Evolutionary conservation across 2,329 filamentous ascomycete species (phyloP).

Genomic region (Hypoxylon sp.): DNA sequence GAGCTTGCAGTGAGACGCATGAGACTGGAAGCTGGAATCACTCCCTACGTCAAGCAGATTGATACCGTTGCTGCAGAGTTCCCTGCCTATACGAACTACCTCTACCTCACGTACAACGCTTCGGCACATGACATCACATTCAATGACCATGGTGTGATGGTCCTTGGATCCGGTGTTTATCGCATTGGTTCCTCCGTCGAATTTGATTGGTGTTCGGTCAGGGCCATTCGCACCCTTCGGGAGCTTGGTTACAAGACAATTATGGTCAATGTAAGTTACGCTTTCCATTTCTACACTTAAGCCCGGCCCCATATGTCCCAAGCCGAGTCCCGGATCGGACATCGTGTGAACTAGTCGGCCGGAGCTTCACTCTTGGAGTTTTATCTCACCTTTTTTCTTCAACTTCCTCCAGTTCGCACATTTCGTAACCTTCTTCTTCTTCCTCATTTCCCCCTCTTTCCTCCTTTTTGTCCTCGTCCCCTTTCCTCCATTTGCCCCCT

Average conservation of each 20-base stretch:
- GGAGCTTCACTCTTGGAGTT: no score
- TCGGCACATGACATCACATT: constrained; percentile 87
- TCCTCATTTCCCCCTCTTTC: no score
- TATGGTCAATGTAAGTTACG: constrained; percentile 68
- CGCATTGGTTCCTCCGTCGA: constrained; percentile 97
- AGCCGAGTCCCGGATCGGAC: no score
- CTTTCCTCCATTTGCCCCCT: no score
- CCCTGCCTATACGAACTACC: constrained; percentile 93
- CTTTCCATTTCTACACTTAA: not conserved
- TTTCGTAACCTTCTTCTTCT: no score
- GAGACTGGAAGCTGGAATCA: constrained; percentile 87
- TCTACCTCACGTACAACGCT: constrained; percentile 96
- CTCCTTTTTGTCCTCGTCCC: no score
- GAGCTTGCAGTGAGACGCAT: constrained; percentile 89
- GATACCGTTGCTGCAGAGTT: constrained; percentile 99
- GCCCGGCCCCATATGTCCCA: no score
- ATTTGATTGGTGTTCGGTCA: constrained; percentile 98
- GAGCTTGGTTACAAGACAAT: constrained; percentile 91
- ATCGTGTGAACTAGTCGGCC: no score
- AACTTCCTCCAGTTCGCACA: no score
- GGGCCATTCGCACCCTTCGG: constrained; percentile 91
- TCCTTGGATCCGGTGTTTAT: constrained; percentile 95
- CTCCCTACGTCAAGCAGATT: constrained; percentile 95
- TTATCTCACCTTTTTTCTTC: no score
- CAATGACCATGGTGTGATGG: constrained; percentile 94